Evolutionary conservation across 495 filamentous ascomycete genomes (phyloP).

Genomic region (Penicillium roqueforti): DNA sequence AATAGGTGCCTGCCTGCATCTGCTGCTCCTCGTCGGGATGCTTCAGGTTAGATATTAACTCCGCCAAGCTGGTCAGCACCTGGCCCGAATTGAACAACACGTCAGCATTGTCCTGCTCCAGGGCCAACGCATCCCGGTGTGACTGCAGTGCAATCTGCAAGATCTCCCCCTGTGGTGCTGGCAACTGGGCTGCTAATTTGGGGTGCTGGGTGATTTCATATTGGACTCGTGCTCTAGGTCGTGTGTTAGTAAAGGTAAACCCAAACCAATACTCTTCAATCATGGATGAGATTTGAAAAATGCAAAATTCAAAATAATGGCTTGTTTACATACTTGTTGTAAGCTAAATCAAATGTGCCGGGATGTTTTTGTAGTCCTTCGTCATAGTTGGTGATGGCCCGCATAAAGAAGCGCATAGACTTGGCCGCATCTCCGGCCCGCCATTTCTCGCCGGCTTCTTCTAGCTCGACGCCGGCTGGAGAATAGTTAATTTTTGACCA

Average conservation of each 20-base stretch:
- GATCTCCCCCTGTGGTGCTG: constrained; percentile 46
- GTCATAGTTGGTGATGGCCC: constrained; percentile 62
- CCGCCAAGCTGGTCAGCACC: constrained; percentile 61
- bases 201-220: constrained; percentile 62
- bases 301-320: not conserved
- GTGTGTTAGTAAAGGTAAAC: not conserved
- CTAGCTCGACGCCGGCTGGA: constrained; percentile 59
- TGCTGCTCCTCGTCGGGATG: constrained; percentile 37
- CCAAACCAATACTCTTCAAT: constrained; percentile 10
- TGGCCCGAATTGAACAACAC: constrained; percentile 66
- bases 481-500: not conserved
- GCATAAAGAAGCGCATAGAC: constrained; percentile 61
- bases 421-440: constrained; percentile 66
- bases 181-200: constrained; percentile 51
- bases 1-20: constrained; percentile 39
- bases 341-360: constrained; percentile 62
- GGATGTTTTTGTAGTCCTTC: constrained; percentile 56
- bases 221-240: constrained; percentile 54
- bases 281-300: not conserved
- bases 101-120: constrained; percentile 61
- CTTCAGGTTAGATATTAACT: constrained; percentile 50
- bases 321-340: constrained; percentile 56
- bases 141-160: constrained; percentile 56
- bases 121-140: constrained; percentile 52
- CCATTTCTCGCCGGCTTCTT: constrained; percentile 72